Evolutionary conservation across 805 yeast genomes (phyloP), one percentile per base, ranked within the genome.

Genomic region (Helenozyma baotianmanensis): DNA sequence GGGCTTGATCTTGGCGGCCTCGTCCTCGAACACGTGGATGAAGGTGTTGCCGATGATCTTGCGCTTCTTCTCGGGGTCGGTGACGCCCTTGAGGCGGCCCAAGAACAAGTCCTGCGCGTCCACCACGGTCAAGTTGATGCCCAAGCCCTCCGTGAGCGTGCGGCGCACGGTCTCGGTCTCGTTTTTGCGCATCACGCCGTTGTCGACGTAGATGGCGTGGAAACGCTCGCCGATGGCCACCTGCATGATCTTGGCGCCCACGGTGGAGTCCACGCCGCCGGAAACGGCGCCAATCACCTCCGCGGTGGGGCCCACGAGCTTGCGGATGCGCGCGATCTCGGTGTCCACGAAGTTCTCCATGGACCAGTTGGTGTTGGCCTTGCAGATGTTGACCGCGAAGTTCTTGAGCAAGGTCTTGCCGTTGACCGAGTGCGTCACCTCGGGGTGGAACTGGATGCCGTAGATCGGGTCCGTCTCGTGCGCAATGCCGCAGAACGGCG

Each of bases 261-360:
- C 98, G 30, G 98, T 92, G 32, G 98, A 92, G 68, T 92, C 98
- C 43, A 92, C 98, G 72, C 98, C 98, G 55, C 98, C 98, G 33
- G 96, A 87, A 46, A 92, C 98, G 35, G 98, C 98, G 68, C 98
- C 98, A 56, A 92, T 92, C 45, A 92, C 98, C 68, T 92, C 97
- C 37, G 96, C 97, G 37, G 88, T 81, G 48, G 96, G 97, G 32
- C 98, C 98, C 48, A 92, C 97, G 47, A 90, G 71, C 33, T 76
- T 73, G 64, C 88, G 78, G 51, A 92, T 92, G 66, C 98, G 81
- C 48, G 83, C 79, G 54, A 92, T 89, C 72, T 92, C 98, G 45
- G 96, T 87, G 53, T 87, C 96, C 55, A 92, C 85, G 65, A 92
- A 92, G 74, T 92, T 92, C 69, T 82, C 85, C 98, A 92, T 92